Conservation (phyloP, 2,329 filamentous ascomycete species). For the Fusarium veterinarium region DNA sequence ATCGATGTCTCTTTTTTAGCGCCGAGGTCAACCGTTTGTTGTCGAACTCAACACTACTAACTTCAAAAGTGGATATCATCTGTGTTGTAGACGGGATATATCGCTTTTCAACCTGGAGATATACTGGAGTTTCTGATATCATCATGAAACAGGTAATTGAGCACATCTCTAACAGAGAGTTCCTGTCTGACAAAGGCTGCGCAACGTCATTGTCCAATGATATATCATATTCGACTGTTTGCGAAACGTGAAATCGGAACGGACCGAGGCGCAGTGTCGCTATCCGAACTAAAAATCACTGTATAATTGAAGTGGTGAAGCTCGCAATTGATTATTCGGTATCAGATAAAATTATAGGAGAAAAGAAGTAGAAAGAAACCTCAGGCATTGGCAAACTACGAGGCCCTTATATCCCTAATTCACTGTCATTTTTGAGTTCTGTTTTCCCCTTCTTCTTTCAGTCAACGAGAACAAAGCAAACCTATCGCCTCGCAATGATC, state of each 20-base stretch:
- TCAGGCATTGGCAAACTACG: slow-evolving; percentile 36
- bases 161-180: neutral
- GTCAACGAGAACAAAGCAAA: slow-evolving; percentile 26
- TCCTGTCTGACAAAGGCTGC: slow-evolving; percentile 23
- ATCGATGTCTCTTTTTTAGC: slow-evolving; percentile 14
- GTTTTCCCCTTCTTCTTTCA: slow-evolving; percentile 20
- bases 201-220: slow-evolving; percentile 28
- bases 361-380: neutral
- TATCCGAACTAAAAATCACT: slow-evolving; percentile 6
- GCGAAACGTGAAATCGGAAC: slow-evolving; percentile 35
- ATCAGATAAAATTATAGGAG: slow-evolving; percentile 1
- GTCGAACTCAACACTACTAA: slow-evolving; percentile 1
- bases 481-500: slow-evolving; percentile 30
- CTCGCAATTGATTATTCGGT: neutral
- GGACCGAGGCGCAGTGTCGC: slow-evolving; percentile 37
- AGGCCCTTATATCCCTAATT: slow-evolving; percentile 33
- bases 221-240: slow-evolving; percentile 13
- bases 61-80: neutral
- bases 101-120: neutral
- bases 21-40: slow-evolving; percentile 1
- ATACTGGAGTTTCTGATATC: neutral
- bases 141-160: slow-evolving; percentile 11
- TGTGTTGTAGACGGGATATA: neutral
- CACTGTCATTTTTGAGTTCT: slow-evolving; percentile 28
- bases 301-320: slow-evolving; percentile 1